phyloP scores from a whole-genome alignment of 139 green algal species.

The Edaphochlamys debaryana region DNA sequence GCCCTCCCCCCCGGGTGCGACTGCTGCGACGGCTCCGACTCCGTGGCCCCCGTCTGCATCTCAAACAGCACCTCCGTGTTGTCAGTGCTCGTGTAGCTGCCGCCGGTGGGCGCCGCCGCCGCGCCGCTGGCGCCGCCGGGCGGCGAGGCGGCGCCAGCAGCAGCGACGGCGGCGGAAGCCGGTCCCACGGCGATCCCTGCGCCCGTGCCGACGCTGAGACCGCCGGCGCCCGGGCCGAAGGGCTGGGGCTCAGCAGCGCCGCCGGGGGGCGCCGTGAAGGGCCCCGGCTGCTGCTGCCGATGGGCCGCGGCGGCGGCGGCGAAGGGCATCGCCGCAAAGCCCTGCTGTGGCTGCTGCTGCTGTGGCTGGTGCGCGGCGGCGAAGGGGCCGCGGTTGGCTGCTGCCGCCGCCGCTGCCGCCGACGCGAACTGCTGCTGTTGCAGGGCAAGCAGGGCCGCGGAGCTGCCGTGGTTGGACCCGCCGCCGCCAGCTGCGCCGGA shows the following conservation, averaged over 20 bases:
- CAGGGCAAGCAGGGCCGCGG: neutral
- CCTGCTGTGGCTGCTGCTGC: conserved; percentile 13
- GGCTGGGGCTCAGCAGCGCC: no score
- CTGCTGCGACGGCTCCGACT: conserved; percentile 17
- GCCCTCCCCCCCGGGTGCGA: neutral
- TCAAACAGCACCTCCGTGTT: conserved; percentile 28
- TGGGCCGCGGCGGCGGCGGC: no score
- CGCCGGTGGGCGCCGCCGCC: conserved; percentile 10
- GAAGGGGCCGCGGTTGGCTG: no score
- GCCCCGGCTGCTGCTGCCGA: neutral
- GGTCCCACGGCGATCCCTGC: no score
- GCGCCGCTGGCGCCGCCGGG: neutral
- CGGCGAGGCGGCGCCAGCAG: neutral
- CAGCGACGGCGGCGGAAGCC: neutral
- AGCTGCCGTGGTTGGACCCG: neutral
- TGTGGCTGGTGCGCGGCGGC: neutral
- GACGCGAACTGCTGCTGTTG: conserved; percentile 4
- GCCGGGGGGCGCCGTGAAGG: neutral
- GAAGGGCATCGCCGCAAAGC: neutral
- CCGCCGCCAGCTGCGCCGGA: neutral
- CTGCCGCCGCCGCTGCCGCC: no score
- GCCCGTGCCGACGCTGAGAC: neutral
- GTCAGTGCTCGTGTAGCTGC: conserved; percentile 27
- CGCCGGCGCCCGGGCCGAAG: neutral
- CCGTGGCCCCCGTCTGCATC: conserved; percentile 28